A percentile compares a stretch with the other conserved stretches of the same genome.
Conservation (phyloP, 2,329 filamentous ascomycete genomes). For the Fusarium transvaalense region DNA sequence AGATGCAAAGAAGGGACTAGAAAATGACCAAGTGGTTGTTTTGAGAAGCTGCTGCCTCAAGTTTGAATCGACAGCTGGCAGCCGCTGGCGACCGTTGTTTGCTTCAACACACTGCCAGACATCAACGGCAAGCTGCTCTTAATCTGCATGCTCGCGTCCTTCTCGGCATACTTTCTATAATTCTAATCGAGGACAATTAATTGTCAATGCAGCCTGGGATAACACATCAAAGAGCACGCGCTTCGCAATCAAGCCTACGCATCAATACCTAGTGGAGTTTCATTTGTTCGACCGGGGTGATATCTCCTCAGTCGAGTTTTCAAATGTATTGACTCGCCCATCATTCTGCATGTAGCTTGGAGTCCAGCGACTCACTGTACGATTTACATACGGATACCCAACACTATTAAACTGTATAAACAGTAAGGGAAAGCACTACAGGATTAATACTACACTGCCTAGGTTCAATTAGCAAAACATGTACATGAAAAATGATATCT, state of each 20-base stretch:
- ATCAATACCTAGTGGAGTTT: not conserved
- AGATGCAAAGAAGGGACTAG: not conserved
- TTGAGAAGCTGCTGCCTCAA: not conserved
- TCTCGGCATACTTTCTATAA: too few species aligned
- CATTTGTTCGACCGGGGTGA: too few species aligned
- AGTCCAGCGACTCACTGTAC: not conserved
- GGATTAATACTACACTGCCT: too few species aligned
- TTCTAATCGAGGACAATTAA: not conserved
- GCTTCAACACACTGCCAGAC: not conserved
- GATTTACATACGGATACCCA: not conserved
- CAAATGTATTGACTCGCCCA: not conserved
- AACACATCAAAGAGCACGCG: not conserved
- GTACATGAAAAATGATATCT: not conserved
- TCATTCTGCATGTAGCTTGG: not conserved
- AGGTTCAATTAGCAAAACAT: too few species aligned
- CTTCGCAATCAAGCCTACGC: too few species aligned
- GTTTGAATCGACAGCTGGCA: conserved; percentile 11
- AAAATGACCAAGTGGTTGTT: not conserved
- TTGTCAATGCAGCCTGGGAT: not conserved
- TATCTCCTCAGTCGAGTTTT: not conserved
- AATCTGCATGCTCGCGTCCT: not conserved
- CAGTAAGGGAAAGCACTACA: too few species aligned
- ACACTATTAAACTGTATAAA: not conserved
- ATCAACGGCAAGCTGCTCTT: conserved; percentile 1
- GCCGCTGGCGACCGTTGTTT: conserved; percentile 13